These are phyloP conservation scores for Primulina huaijiensis DNA, from an alignment of 257 asterid species.

Conservation along the genomic window DNA sequence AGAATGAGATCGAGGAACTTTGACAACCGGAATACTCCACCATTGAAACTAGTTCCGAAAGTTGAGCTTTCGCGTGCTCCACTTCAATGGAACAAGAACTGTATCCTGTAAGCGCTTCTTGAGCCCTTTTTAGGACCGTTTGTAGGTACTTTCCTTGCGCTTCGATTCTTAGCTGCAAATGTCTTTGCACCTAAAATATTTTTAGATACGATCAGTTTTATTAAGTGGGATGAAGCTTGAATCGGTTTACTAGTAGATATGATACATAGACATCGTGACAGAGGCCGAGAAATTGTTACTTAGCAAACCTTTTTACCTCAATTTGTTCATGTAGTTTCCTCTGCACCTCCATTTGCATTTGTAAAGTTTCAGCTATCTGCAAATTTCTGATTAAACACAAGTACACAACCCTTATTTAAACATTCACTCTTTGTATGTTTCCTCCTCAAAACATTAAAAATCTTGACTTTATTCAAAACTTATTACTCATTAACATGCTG, in stretches of 20 bases:
- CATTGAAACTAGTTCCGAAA: conserved; percentile 68
- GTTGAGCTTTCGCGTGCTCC: conserved; percentile 67
- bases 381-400: conserved; percentile 35
- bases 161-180: conserved; percentile 79
- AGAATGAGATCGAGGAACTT: conserved; percentile 52
- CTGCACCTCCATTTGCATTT: conserved; percentile 92
- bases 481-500: conserved; percentile 66
- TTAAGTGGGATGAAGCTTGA: background rate
- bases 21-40: conserved; percentile 57
- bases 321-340: conserved; percentile 83
- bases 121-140: conserved; percentile 76
- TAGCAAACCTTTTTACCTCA: conserved; percentile 46
- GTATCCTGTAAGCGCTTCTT: conserved; percentile 70
- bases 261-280: background rate
- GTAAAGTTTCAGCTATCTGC: conserved; percentile 60
- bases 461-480: conserved; percentile 15
- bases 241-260: no score
- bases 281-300: background rate
- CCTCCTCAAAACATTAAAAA: conserved; percentile 1
- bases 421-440: background rate
- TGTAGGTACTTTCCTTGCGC: conserved; percentile 93
- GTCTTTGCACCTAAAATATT: conserved; percentile 68
- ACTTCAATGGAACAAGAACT: conserved; percentile 53
- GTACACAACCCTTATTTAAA: conserved; percentile 11
- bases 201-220: background rate